Conservation (phyloP, 441 rosid species). For the Raphanus hybrid region DNA sequence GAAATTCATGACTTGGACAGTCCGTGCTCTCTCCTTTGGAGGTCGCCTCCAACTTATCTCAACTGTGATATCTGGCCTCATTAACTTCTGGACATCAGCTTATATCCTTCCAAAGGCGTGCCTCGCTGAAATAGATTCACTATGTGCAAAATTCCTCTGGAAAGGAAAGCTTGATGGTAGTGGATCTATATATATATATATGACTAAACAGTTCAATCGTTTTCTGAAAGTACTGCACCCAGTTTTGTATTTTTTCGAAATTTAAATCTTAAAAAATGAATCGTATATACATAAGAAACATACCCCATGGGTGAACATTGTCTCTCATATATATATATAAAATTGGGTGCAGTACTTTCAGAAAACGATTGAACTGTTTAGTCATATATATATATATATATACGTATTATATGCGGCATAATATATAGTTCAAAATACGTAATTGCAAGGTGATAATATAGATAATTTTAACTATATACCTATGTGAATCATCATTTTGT, state of each 20-base stretch:
- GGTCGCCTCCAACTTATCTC: too few relatives aligned
- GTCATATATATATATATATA: background rate
- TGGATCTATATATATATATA: too few relatives aligned
- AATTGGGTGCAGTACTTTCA: conserved; percentile 20
- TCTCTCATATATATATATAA: conserved; percentile 36
- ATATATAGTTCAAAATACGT: background rate
- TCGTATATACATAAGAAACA: conserved; percentile 8
- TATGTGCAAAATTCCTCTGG: too few relatives aligned
- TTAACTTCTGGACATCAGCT: too few relatives aligned
- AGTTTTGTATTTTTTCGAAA: conserved; percentile 21
- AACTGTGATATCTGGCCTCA: too few relatives aligned
- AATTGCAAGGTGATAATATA: background rate
- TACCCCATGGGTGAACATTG: conserved; percentile 38
- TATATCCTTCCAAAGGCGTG: too few relatives aligned
- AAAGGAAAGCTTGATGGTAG: too few relatives aligned
- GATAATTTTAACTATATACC: background rate
- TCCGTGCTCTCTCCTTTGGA: too few relatives aligned
- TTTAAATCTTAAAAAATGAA: conserved; percentile 5
- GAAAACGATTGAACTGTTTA: conserved; percentile 15
- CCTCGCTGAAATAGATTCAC: too few relatives aligned
- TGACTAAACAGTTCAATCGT: too few relatives aligned
- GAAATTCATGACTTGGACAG: too few relatives aligned
- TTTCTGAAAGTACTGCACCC: too few relatives aligned
- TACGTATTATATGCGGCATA: background rate
- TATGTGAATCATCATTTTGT: background rate